phyloP scores from a whole-genome alignment of 768 basidiomycete species.

The Hericium rajendrae region DNA sequence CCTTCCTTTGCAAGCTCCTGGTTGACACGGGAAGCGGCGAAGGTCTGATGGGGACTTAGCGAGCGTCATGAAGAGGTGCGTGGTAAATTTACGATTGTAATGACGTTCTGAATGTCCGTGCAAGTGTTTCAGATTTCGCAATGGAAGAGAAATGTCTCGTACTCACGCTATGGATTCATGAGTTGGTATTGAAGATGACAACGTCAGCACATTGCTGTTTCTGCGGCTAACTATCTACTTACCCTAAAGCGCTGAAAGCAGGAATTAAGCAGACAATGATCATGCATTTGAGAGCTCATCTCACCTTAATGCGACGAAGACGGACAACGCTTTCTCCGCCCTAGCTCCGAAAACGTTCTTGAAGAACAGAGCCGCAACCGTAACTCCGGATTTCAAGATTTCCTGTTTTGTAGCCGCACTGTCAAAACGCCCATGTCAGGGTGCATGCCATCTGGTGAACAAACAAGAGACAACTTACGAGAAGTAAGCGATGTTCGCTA shows the following conservation, averaged over 20 bases:
- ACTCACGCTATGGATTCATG: no score
- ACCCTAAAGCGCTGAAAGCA: conserved; percentile 26
- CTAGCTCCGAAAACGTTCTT: conserved; percentile 43
- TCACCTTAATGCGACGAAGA: conserved; percentile 48
- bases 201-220: background rate
- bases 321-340: conserved; percentile 46
- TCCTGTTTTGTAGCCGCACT: conserved; percentile 38
- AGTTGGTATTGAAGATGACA: background rate
- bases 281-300: background rate
- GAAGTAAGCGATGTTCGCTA: conserved; percentile 53
- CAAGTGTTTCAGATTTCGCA: background rate
- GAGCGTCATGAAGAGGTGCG: no score
- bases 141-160: background rate
- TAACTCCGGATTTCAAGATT: conserved; percentile 38
- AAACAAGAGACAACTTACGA: conserved; percentile 22
- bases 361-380: conserved; percentile 55
- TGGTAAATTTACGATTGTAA: background rate
- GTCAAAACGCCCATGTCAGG: background rate
- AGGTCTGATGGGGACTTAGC: conserved; percentile 27
- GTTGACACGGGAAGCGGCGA: conserved; percentile 40
- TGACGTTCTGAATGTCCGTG: conserved; percentile 3
- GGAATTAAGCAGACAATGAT: background rate
- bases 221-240: conserved; percentile 1
- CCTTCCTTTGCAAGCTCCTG: conserved; percentile 59
- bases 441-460: background rate